Percentiles rank a stretch among this genome's conserved stretches.
Evolutionary conservation across 1,284 basidiomycete genomes (phyloP).

Genomic region (Malassezia psittaci): DNA sequence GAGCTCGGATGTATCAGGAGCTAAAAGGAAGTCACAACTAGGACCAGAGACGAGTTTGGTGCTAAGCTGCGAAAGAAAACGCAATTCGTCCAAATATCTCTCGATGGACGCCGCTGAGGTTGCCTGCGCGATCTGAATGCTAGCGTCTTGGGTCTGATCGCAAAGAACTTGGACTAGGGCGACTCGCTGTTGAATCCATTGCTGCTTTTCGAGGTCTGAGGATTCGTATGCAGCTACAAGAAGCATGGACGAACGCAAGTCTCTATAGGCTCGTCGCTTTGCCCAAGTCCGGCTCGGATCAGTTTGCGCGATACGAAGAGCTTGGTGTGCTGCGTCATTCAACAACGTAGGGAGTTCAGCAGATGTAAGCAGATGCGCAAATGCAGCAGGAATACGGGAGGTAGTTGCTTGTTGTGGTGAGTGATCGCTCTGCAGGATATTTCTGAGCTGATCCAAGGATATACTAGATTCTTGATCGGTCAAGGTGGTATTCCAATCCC

Average conservation of each 20-base stretch:
- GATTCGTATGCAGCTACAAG: background rate
- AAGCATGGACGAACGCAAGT: background rate
- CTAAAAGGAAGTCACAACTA: conserved; percentile 2
- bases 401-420: too few relatives aligned
- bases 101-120: background rate
- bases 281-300: background rate
- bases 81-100: background rate
- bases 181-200: conserved; percentile 5
- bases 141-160: background rate
- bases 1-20: background rate
- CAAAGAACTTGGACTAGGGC: conserved; percentile 2
- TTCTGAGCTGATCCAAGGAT: background rate
- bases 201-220: background rate
- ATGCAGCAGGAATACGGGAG: background rate
- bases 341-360: conserved; percentile 4
- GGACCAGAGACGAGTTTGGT: background rate
- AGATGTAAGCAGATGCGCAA: background rate
- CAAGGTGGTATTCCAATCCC: conserved; percentile 1
- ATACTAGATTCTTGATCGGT: too few relatives aligned
- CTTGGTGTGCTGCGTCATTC: conserved; percentile 1
- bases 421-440: too few relatives aligned
- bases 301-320: background rate
- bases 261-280: background rate
- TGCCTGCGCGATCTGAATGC: background rate
- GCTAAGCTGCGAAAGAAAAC: conserved; percentile 8